These are phyloP conservation scores for Pistacia integerrima DNA, from an alignment of 345 rosid genomes.

Conservation along the genomic window DNA sequence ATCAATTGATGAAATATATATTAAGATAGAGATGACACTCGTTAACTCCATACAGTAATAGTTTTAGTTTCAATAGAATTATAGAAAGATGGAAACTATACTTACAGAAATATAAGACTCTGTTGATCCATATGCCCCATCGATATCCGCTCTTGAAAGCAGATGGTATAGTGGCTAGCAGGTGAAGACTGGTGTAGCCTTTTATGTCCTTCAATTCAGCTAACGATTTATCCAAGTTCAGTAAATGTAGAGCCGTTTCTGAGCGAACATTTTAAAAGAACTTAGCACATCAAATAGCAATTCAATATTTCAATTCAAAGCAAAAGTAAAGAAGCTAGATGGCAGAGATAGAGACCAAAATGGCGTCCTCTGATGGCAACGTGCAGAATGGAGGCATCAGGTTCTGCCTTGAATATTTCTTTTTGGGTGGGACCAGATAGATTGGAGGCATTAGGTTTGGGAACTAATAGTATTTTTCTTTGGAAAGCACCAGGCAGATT, in stretches of 20 bases:
- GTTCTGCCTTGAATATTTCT: neutral
- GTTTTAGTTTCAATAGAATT: too few species aligned
- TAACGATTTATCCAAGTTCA: neutral
- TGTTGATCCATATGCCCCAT: neutral
- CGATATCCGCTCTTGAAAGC: constrained; percentile 1
- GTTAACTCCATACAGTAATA: too few species aligned
- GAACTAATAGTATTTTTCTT: too few species aligned
- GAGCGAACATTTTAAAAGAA: neutral
- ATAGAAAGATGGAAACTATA: neutral
- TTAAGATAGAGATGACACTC: too few species aligned
- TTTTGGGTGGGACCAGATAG: too few species aligned
- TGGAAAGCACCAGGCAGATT: too few species aligned
- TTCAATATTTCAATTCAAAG: neutral
- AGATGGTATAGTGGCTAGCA: neutral
- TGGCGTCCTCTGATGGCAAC: constrained; percentile 22
- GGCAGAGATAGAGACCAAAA: constrained; percentile 15
- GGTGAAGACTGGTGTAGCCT: neutral
- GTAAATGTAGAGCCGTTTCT: neutral
- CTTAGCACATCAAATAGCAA: neutral
- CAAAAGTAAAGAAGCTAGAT: neutral
- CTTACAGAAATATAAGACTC: neutral
- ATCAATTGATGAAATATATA: too few species aligned
- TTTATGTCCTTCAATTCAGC: neutral
- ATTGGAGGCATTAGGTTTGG: too few species aligned
- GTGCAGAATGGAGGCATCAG: constrained; percentile 21